A percentile compares a stretch with the other conserved stretches of the same genome.
phyloP scores from a whole-genome alignment of 371 early-diverging fungal species.

The Mucor racemosus region DNA sequence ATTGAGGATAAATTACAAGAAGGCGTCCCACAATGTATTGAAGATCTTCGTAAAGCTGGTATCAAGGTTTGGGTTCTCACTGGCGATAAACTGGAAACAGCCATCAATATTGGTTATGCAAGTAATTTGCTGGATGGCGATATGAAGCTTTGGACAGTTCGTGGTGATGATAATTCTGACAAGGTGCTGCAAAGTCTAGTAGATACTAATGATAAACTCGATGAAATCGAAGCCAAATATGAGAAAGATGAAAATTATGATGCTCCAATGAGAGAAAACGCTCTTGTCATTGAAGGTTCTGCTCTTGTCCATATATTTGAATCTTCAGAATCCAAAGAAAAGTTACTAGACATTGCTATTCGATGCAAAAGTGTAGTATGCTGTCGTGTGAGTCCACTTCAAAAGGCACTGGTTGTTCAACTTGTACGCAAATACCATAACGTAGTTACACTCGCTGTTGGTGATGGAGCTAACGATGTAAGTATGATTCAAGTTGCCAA shows the following conservation, averaged over 20 bases:
- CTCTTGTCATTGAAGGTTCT: slow-evolving; percentile 92
- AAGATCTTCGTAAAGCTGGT: slow-evolving; percentile 83
- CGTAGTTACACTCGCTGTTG: slow-evolving; percentile 89
- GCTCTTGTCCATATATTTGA: slow-evolving; percentile 81
- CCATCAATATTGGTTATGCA: slow-evolving; percentile 97
- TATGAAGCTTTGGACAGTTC: slow-evolving; percentile 77
- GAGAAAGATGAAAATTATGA: slow-evolving; percentile 4
- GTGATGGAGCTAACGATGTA: slow-evolving; percentile 98
- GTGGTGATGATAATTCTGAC: slow-evolving; percentile 48
- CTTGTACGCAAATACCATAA: slow-evolving; percentile 81
- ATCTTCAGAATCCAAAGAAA: slow-evolving; percentile 56
- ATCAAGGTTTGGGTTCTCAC: slow-evolving; percentile 99
- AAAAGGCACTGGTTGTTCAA: slow-evolving; percentile 96
- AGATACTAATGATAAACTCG: slow-evolving; percentile 29
- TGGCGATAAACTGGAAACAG: slow-evolving; percentile 99
- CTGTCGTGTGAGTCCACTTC: slow-evolving; percentile 94
- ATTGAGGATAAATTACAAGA: slow-evolving; percentile 99
- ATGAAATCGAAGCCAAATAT: slow-evolving; percentile 9
- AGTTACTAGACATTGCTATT: slow-evolving; percentile 79
- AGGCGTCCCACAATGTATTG: slow-evolving; percentile 93
- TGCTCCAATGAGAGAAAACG: slow-evolving; percentile 44
- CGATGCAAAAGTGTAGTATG: slow-evolving; percentile 90
- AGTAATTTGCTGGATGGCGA: slow-evolving; percentile 78
- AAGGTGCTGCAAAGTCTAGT: slow-evolving; percentile 52
- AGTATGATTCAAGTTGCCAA: slow-evolving; percentile 95